Evolutionary conservation across 176 grass and related monocot genomes (phyloP), one percentile per base, ranked within the genome.

Genomic region (Juncus inflexus): DNA sequence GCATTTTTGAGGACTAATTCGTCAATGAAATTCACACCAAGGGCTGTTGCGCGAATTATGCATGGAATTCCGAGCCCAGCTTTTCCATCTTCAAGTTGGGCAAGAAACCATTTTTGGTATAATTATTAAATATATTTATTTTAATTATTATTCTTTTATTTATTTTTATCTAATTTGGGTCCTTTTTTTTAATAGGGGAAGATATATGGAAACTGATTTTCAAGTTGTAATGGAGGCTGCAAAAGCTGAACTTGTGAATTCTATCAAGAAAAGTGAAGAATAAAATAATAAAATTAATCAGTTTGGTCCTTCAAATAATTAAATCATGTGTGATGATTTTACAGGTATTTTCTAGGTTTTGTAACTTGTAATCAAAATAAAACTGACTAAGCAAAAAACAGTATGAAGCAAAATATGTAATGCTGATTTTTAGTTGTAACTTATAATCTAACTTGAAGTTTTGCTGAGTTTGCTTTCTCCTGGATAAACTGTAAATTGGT

Each of bases 1-100:
- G 87, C 90, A 5, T 97, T 97, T 84, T 83, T 97, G 42, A 82
- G 88, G 68, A 97, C 81, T 79, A 97, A 97, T 64, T 82, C 87
- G 3, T 83, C 62, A 61, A 75, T 81, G 4, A 88, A 91, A 49
- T 97, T 91, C 70, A 97, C 84, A 47, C 92, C 87, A 9, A 89
- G 92, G 70, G 87, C 92, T 4, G 76, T 97, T 62, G 84, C 92
- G 15, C 82, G 92, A 58, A 97, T 97, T 35, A 91, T 97, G 92
- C 87, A 97, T 3, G 82, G 87, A 66, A 84, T 97, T 73, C 63
- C 82, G 9, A 91, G 92, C 68, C 92, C 92, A 13, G 70, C 75
- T 60, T 97, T 91, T 76, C 85, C 87, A 19, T 86, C 92, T 13
- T 69, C 85, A 59, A 82, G 60, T 77, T 97, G 87, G 92, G 69